Base-by-base conservation (phyloP, 192 early-diverging fungal genomes). In the Podochytrium sp. region DNA sequence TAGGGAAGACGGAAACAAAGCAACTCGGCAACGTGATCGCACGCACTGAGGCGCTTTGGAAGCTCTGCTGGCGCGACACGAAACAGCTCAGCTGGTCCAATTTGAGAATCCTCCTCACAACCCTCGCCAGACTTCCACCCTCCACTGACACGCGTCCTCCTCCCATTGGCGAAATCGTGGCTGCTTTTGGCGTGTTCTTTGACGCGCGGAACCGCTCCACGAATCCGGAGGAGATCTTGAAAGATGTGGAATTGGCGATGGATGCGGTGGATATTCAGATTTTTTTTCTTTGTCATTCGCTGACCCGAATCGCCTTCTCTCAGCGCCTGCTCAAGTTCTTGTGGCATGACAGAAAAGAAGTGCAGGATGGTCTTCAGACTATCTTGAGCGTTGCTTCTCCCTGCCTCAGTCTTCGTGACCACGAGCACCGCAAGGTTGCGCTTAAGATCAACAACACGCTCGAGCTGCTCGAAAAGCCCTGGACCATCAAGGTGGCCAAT, bases 311-410 rank as follows among this genome's bases (percentile, higher is more conserved):
- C n/a, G 34, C 47, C 27, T 37, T 34, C 1, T 77, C 35, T 3
- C 57, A 79, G 78, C 64, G 74, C n/a, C 75, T 79, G 6, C 5
- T 49, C 42, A 79, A 75, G 67, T 79, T 77, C 49, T 35, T 59
- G 20, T 79, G 78, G 78, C 25, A 74, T 32, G 66, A 78, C 34
- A 29, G 20, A 6, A 18, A 23, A 16, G 65, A 73, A 47, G 76
- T 79, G 27, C 53, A 37, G 2, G 55, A 56, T 1, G 64, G 50
- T 18, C 43, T 79, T 18, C 30, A 67, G 29, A 49, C 50, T 32
- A 58, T 64, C 18, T 37, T 79, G 53, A 43, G 66, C 37, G 39
- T 5, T 6, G 73, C 50, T 7, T 35, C 35, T 3, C 1, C 64
- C 23, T 50, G 38, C 37, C 27, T 77, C 50, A 35, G 16, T 58